Percentiles rank a stretch among this genome's conserved stretches.
Evolutionary conservation across 2,329 filamentous ascomycete species (phyloP).

Genomic region (Dothistroma pini): DNA sequence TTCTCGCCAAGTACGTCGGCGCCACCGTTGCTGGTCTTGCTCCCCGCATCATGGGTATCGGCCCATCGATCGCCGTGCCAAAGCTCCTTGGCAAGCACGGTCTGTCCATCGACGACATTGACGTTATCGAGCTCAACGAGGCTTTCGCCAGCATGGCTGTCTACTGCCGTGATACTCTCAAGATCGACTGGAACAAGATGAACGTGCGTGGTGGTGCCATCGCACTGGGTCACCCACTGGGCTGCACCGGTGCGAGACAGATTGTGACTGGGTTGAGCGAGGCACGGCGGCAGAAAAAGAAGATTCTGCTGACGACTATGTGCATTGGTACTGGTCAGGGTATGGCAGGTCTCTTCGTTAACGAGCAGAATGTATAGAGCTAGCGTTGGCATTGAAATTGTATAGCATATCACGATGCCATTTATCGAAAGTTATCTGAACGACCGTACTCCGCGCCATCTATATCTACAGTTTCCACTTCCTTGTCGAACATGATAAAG

Average conservation of each 20-base stretch:
- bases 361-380: constrained; percentile 49
- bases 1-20: constrained; percentile 91
- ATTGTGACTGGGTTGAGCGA: constrained; percentile 70
- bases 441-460: not conserved
- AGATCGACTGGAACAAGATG: constrained; percentile 70
- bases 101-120: constrained; percentile 74
- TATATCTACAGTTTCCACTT: constrained; percentile 1
- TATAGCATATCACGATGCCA: not conserved
- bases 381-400: not conserved
- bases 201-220: constrained; percentile 80
- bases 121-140: constrained; percentile 93
- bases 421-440: not conserved
- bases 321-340: constrained; percentile 67
- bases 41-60: constrained; percentile 95
- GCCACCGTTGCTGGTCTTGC: constrained; percentile 86
- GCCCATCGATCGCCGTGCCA: constrained; percentile 65
- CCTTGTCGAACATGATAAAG: not conserved
- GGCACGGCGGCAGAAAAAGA: constrained; percentile 32
- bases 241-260: constrained; percentile 71
- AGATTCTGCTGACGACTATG: constrained; percentile 77
- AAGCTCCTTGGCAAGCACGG: constrained; percentile 83
- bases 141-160: constrained; percentile 98
- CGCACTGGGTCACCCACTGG: constrained; percentile 78
- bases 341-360: constrained; percentile 64
- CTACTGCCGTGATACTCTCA: constrained; percentile 67